Evolutionary conservation across 1,139 yeast species (phyloP).

Genomic region (Hemisphaericaspora lyxosophila): DNA sequence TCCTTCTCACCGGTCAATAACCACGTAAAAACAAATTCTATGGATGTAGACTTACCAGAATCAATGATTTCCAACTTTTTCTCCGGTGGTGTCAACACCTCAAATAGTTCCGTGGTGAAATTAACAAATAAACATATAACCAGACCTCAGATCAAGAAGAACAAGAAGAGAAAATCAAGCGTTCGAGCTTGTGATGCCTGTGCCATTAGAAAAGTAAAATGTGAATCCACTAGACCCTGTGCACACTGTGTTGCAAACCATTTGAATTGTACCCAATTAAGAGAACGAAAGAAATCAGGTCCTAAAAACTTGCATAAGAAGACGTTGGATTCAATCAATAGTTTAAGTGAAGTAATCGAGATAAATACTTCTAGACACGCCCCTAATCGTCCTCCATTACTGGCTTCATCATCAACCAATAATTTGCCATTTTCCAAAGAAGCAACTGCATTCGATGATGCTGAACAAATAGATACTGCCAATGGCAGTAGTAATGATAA

Average conservation of each 20-base stretch:
- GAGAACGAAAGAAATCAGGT: constrained; percentile 44
- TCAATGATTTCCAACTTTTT: constrained; percentile 5
- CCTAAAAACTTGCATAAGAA: constrained; percentile 42
- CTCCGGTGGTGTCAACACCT: constrained; percentile 7
- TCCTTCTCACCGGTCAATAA: background rate
- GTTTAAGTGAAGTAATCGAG: constrained; percentile 20
- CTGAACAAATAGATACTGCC: background rate
- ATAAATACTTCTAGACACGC: constrained; percentile 4
- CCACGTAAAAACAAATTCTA: background rate
- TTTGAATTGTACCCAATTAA: constrained; percentile 36
- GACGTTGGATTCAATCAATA: constrained; percentile 37
- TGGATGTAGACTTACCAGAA: constrained; percentile 1
- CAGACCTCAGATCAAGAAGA: constrained; percentile 9
- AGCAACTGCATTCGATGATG: constrained; percentile 9
- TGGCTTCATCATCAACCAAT: constrained; percentile 6
- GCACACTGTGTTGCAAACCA: constrained; percentile 37
- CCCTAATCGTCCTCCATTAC: constrained; percentile 5
- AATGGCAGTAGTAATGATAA: background rate
- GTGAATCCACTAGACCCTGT: constrained; percentile 43
- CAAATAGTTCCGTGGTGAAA: constrained; percentile 10
- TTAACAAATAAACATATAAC: constrained; percentile 15
- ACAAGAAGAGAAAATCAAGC: constrained; percentile 24
- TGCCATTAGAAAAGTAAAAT: constrained; percentile 43
- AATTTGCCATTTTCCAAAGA: constrained; percentile 8
- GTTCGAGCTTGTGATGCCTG: constrained; percentile 47